Evolutionary conservation across 2,329 filamentous ascomycete species (phyloP).

Genomic region (Pezicula carpinea): DNA sequence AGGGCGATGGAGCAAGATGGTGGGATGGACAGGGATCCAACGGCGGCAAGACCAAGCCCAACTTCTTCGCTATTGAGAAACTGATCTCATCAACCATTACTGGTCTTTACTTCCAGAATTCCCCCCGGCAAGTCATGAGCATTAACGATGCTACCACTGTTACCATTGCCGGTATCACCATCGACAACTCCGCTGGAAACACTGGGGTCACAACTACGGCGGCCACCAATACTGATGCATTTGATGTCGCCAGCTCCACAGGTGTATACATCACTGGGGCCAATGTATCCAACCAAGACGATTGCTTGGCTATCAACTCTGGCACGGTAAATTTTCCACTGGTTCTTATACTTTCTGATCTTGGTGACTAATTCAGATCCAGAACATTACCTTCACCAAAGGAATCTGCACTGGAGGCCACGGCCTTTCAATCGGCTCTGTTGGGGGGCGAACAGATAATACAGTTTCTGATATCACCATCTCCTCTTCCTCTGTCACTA

Average conservation of each 20-base stretch:
- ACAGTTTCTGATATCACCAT: slow-evolving; percentile 48
- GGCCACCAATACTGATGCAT: slow-evolving; percentile 48
- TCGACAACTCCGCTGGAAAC: slow-evolving; percentile 52
- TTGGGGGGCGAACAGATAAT: slow-evolving; percentile 52
- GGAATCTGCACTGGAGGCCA: slow-evolving; percentile 24
- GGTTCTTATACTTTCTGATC: slow-evolving; percentile 33
- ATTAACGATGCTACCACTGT: slow-evolving; percentile 38
- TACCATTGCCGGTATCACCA: slow-evolving; percentile 43
- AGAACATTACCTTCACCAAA: slow-evolving; percentile 27
- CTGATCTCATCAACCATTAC: slow-evolving; percentile 45
- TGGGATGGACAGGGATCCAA: slow-evolving; percentile 57
- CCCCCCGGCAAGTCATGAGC: slow-evolving; percentile 40
- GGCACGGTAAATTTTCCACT: slow-evolving; percentile 33
- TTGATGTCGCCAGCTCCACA: slow-evolving; percentile 41
- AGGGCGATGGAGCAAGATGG: slow-evolving; percentile 51
- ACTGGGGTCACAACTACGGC: slow-evolving; percentile 18
- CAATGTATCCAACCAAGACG: slow-evolving; percentile 52
- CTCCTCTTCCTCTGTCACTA: slow-evolving; percentile 37
- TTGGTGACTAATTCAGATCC: slow-evolving; percentile 9
- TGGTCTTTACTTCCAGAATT: slow-evolving; percentile 45
- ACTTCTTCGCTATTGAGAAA: slow-evolving; percentile 52
- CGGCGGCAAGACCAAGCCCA: slow-evolving; percentile 56
- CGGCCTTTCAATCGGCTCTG: slow-evolving; percentile 52
- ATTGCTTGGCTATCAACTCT: slow-evolving; percentile 54
- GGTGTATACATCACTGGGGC: slow-evolving; percentile 44